Conservation (phyloP, 176 grass and related monocot species). For the Areca catechu region DNA sequence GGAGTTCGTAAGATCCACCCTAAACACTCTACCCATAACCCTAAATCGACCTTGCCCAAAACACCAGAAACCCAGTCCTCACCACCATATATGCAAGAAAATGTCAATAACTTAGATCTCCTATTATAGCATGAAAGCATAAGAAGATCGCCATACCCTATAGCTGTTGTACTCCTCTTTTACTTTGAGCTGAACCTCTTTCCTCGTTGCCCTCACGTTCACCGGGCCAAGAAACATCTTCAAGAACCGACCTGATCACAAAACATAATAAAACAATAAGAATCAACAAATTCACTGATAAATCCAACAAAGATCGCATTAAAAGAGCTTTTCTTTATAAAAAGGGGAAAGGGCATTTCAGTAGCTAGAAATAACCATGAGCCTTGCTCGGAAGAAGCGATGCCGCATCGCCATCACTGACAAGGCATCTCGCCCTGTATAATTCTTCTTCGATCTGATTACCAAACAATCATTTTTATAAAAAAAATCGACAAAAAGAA, state of each 20-base stretch:
- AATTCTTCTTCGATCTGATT: constrained; percentile 79
- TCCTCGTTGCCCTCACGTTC: constrained; percentile 70
- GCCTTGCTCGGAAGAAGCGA: constrained; percentile 54
- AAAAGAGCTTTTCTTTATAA: constrained; percentile 1
- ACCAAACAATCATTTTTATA: no score
- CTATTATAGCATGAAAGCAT: constrained; percentile 1
- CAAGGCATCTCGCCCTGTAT: constrained; percentile 56
- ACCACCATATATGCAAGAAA: no score
- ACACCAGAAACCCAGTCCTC: no score
- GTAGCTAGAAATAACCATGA: constrained; percentile 42
- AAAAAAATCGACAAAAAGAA: no score
- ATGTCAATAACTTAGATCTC: background rate
- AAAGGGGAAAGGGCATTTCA: constrained; percentile 1
- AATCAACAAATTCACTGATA: constrained; percentile 4
- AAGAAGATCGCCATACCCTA: constrained; percentile 45
- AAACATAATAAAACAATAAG: no score
- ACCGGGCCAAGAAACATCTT: constrained; percentile 85
- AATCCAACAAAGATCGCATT: constrained; percentile 10
- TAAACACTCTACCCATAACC: no score
- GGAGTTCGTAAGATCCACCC: no score
- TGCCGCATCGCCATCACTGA: constrained; percentile 62
- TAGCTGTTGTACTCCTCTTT: constrained; percentile 98
- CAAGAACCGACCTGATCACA: constrained; percentile 49
- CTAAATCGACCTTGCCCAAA: no score
- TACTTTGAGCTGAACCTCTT: constrained; percentile 96